Percentiles rank a stretch among this genome's conserved stretches.
These are phyloP conservation scores for Davidsoniella eucalypti DNA, from an alignment of 2,329 filamentous ascomycete genomes.

Conservation along the genomic window DNA sequence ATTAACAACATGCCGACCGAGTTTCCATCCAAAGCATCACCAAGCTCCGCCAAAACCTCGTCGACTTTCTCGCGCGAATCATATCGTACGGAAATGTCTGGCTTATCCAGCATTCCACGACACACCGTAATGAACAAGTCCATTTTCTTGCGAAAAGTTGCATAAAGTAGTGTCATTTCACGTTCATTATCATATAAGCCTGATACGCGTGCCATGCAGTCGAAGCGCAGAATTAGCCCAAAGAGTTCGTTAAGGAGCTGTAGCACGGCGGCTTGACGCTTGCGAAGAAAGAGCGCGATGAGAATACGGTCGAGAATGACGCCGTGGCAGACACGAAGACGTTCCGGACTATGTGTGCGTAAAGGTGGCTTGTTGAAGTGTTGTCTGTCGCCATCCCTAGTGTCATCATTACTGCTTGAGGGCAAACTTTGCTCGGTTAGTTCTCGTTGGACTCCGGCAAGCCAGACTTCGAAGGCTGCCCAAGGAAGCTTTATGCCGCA, in stretches of 20 bases:
- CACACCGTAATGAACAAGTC: conserved; percentile 60
- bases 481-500: conserved; percentile 59
- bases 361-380: conserved; percentile 17
- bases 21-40: conserved; percentile 31
- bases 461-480: conserved; percentile 48
- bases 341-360: conserved; percentile 42
- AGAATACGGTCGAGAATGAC: conserved; percentile 59
- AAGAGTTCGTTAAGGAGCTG: conserved; percentile 65
- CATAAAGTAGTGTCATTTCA: conserved; percentile 35
- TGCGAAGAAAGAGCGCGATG: conserved; percentile 54
- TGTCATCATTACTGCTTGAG: no score
- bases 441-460: conserved; percentile 44
- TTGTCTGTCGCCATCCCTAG: no score
- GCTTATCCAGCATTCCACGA: conserved; percentile 49
- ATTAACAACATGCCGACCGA: conserved; percentile 52
- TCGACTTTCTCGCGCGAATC: conserved; percentile 18
- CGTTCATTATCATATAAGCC: conserved; percentile 19
- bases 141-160: conserved; percentile 52
- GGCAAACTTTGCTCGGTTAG: conserved; percentile 27
- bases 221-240: conserved; percentile 52
- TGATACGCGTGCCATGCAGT: conserved; percentile 30
- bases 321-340: conserved; percentile 54
- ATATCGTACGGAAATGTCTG: conserved; percentile 25
- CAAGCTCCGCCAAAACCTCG: conserved; percentile 22
- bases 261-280: conserved; percentile 57